Evolutionary conservation across 2,329 filamentous ascomycete species (phyloP), one percentile per base, ranked within the genome.

Genomic region (Helotiales sp.): DNA sequence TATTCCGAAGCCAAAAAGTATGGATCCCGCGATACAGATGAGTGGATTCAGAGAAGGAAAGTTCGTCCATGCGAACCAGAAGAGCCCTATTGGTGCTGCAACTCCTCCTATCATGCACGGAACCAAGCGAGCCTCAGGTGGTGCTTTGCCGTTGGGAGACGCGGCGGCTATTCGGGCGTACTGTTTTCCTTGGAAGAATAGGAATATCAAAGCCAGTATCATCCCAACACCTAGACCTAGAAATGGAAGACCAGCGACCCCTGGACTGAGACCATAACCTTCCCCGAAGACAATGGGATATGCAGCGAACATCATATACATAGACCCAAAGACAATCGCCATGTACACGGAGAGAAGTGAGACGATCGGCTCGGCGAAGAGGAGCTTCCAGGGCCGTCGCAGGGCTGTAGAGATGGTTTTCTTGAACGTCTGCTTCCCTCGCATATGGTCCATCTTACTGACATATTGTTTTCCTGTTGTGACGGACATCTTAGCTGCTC

Each of bases 301-400:
- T 11, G 86, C 85, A 22, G 83, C 83, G 71, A 89, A 88, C 73
- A 88, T 81, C 75, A 87, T 81, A 75, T 86, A 88, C 6, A 87
- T 75, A 0, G 84, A 85, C 28, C 83, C 83, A 70, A 85, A 86
- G 63, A 87, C 75, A 32, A 63, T 63, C 26, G 61, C 61, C 61
- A 47, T 55, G 32, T 91, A 92, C 30, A 92, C 80, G 43, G 85
- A 86, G 2, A 88, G 81, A 13, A 91, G 79, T 11, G 90, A 76
- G 26, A 91, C 87, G 70, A 91, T 92, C 2, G 90, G 90, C 75
- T 93, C 90, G 64, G 80, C 80, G 81, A 92, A 89, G 7, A 93
- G 83, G 61, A 93, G 83, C 50, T 89, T 80, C 88, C 89, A 91
- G 1, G 91, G 90, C 2, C 90, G 84, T 59, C 84, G 81, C n/a